phyloP scores from a whole-genome alignment of 1,139 yeast species.

The Hyphopichia pseudoburtonii region DNA sequence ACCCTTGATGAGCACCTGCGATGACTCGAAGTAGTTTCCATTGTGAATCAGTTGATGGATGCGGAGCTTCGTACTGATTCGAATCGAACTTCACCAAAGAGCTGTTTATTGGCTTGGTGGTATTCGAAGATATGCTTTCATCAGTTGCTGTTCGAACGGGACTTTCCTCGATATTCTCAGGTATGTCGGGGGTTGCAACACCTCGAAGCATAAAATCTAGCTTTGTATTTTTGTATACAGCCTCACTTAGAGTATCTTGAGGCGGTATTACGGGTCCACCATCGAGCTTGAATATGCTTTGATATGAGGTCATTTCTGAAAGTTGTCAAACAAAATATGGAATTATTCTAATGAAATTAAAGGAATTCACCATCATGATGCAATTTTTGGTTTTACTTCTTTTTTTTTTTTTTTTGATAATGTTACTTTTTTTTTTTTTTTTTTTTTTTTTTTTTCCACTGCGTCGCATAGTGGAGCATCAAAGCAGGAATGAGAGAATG shows the following conservation, averaged over 20 bases:
- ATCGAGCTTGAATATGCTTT: conserved; percentile 4
- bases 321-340: background rate
- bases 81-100: background rate
- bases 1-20: conserved; percentile 84
- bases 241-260: conserved; percentile 31
- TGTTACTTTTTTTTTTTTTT: too few species aligned
- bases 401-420: too few species aligned
- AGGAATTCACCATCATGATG: too few species aligned
- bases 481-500: too few species aligned
- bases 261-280: conserved; percentile 25
- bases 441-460: too few species aligned
- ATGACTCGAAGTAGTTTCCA: conserved; percentile 77
- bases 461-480: too few species aligned
- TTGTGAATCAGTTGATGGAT: background rate
- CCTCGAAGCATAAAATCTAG: conserved; percentile 19
- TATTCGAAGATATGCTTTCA: background rate
- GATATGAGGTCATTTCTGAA: conserved; percentile 5
- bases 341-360: too few species aligned
- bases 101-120: too few species aligned
- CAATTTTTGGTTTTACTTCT: background rate
- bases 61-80: background rate
- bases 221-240: conserved; percentile 31
- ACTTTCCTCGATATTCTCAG: background rate
- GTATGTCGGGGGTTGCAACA: background rate
- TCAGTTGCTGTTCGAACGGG: background rate